A percentile compares a stretch with the other conserved stretches of the same genome.
These are phyloP conservation scores for Sporothrix brunneoviolacea DNA, from an alignment of 2,329 filamentous ascomycete species.

Conservation along the genomic window DNA sequence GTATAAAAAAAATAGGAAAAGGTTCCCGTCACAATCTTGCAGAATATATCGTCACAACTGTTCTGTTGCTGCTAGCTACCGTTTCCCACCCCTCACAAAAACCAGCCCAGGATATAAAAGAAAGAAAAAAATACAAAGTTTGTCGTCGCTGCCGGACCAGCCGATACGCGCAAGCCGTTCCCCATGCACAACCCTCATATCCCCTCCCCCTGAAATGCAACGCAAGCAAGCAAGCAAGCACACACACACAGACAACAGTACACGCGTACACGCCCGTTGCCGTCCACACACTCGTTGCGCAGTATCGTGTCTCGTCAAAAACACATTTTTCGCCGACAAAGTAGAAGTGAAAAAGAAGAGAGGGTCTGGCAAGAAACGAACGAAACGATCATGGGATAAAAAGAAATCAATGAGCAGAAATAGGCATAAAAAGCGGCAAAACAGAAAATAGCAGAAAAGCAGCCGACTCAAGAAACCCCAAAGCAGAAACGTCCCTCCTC, in stretches of 20 bases:
- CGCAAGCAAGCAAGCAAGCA: neutral
- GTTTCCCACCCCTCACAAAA: neutral
- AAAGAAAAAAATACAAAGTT: neutral
- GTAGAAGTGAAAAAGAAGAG: neutral
- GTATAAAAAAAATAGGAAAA: too few relatives aligned
- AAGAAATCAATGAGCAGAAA: neutral
- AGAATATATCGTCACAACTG: too few relatives aligned
- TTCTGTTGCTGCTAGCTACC: neutral
- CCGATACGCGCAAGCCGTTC: conserved; percentile 5
- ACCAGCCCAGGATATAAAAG: neutral
- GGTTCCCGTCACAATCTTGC: too few relatives aligned
- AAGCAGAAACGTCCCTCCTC: neutral
- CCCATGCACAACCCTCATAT: neutral
- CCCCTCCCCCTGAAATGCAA: neutral
- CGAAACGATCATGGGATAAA: neutral
- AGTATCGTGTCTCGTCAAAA: neutral
- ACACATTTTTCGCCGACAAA: too few relatives aligned
- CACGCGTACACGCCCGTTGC: neutral
- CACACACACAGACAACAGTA: neutral
- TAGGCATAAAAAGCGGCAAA: too few relatives aligned
- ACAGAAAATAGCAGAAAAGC: neutral
- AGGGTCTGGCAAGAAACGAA: neutral
- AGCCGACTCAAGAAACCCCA: neutral
- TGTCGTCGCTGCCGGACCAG: conserved; percentile 6
- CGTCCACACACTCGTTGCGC: neutral